phyloP scores from a whole-genome alignment of 805 yeast genomes.

The Cyberlindnera mississippiensis region DNA sequence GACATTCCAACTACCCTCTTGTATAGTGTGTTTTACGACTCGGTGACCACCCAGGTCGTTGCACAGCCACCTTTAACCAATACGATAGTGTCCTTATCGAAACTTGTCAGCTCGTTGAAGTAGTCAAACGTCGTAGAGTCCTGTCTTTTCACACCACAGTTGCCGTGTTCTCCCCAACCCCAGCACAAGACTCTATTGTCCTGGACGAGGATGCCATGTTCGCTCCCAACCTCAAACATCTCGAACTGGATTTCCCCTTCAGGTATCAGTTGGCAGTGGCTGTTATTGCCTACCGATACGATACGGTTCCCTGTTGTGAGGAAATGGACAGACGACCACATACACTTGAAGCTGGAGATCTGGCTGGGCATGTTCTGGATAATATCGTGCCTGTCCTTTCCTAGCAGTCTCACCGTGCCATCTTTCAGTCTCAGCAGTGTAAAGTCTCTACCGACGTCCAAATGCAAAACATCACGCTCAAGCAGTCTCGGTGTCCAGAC shows the following conservation, averaged over 20 bases:
- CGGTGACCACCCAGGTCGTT: slow-evolving; percentile 53
- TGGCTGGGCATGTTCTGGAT: too few relatives aligned
- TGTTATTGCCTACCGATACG: slow-evolving; percentile 65
- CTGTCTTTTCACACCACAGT: slow-evolving; percentile 55
- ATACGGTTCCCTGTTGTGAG: slow-evolving; percentile 29
- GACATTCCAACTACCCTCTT: slow-evolving; percentile 41
- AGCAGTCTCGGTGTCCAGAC: slow-evolving; percentile 17
- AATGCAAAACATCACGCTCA: background rate
- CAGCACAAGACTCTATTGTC: slow-evolving; percentile 52
- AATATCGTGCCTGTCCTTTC: slow-evolving; percentile 32
- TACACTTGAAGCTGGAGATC: slow-evolving; percentile 44
- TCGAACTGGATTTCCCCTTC: slow-evolving; percentile 1
- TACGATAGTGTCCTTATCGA: slow-evolving; percentile 27
- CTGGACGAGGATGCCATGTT: slow-evolving; percentile 61
- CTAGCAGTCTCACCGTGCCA: slow-evolving; percentile 28
- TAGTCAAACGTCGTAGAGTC: slow-evolving; percentile 31
- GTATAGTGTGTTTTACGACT: background rate
- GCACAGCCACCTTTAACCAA: slow-evolving; percentile 62
- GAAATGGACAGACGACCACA: slow-evolving; percentile 82
- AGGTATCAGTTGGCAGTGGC: slow-evolving; percentile 62
- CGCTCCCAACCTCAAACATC: slow-evolving; percentile 65
- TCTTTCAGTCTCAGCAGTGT: slow-evolving; percentile 35
- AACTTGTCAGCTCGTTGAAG: slow-evolving; percentile 32
- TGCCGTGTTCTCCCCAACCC: slow-evolving; percentile 99
- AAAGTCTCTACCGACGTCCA: slow-evolving; percentile 55